Evolutionary conservation across 306 rosid species (phyloP), one percentile per base, ranked within the genome.

Genomic region (Ormosia emarginata): DNA sequence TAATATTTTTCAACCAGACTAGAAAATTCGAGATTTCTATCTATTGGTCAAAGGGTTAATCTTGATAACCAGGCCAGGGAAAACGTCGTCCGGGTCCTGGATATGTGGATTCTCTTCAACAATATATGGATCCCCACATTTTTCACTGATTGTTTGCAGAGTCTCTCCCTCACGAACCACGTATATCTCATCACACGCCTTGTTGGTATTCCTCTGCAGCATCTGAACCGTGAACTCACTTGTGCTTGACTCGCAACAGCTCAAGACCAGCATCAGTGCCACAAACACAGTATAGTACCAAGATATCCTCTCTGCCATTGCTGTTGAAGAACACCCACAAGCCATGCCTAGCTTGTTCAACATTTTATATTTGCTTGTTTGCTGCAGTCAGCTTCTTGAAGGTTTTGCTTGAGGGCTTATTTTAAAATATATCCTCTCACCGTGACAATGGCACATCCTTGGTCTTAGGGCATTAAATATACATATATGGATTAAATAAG

Each of bases 81-180:
- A 94, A 68, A 94, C 92, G 79, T 92, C 95, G 69, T 92, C 97
- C 0, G 93, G 91, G 67, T 94, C 98, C 55, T 94, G 88, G 14
- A 94, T 92, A 64, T 92, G 97, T 11, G 97, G 98, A 84, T 94
- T 94, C 63, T 92, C 91, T 75, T 94, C 92, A 50, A 94, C 90
- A 71, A 94, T 92, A 53, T 69, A 92, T 4, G 97, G 93, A 85
- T 92, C 97, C 18, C 91, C 92, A 75, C 98, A 94, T 33, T 88
- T 89, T 74, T 94, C 98, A 74, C 90, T 89, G 0, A 94, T 94
- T 29, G 91, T 89, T 9, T 94, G 95, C 67, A 94, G 86, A 0
- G 98, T 92, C 72, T 94, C 94, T 74, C 94, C 98, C 67, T 91
- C 97, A 37, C 83, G 87, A 87, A 94, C 98, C 70, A 89, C 92